Evolutionary conservation across 2,329 filamentous ascomycete species (phyloP).

Genomic region (Akanthomyces dipterigenus): DNA sequence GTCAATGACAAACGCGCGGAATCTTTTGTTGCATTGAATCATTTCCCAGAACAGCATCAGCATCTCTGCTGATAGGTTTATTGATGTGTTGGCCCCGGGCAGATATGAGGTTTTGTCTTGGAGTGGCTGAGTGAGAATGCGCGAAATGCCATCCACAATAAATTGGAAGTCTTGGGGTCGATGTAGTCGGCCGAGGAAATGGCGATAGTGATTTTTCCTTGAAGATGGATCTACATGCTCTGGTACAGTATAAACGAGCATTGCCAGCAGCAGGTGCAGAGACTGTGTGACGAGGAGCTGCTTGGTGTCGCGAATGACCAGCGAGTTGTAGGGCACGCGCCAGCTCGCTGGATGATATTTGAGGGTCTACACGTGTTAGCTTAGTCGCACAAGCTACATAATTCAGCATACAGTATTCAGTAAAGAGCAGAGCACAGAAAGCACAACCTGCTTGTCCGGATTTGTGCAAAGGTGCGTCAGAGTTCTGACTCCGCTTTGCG

Average conservation of each 20-base stretch:
- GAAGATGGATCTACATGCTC: slow-evolving; percentile 59
- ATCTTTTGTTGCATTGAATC: slow-evolving; percentile 94
- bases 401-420: slow-evolving; percentile 70
- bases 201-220: slow-evolving; percentile 87
- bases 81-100: slow-evolving; percentile 70
- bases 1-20: slow-evolving; percentile 93
- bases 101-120: slow-evolving; percentile 85
- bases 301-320: slow-evolving; percentile 86
- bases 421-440: slow-evolving; percentile 85
- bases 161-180: slow-evolving; percentile 97
- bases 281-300: slow-evolving; percentile 88
- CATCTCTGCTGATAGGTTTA: slow-evolving; percentile 89
- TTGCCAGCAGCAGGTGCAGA: slow-evolving; percentile 79
- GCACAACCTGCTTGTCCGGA: slow-evolving; percentile 82
- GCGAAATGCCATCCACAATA: slow-evolving; percentile 87
- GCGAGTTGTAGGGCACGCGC: slow-evolving; percentile 88
- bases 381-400: background rate
- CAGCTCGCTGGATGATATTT: slow-evolving; percentile 95
- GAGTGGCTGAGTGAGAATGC: slow-evolving; percentile 86
- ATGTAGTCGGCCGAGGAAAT: slow-evolving; percentile 85
- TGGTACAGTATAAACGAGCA: slow-evolving; percentile 81
- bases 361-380: slow-evolving; percentile 54
- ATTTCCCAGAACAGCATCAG: slow-evolving; percentile 97
- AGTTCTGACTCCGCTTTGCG: slow-evolving; percentile 73
- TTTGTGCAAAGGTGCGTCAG: slow-evolving; percentile 86